Base-by-base conservation (phyloP, 2,329 filamentous ascomycete species). In the Ophiocordyceps polyrhachis-furcata region DNA sequence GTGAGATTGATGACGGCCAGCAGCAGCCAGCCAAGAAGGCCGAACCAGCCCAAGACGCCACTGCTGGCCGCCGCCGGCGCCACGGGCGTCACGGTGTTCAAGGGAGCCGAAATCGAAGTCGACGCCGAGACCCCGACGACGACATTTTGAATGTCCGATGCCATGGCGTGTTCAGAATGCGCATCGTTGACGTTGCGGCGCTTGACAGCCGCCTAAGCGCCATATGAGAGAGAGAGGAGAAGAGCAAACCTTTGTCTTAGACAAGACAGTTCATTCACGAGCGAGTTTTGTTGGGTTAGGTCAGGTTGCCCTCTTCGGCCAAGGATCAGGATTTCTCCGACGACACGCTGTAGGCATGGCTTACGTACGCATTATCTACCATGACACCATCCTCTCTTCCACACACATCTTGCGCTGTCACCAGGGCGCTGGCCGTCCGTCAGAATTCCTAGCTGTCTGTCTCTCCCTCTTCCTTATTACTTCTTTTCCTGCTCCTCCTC, bases 1-100 rank as follows among this genome's bases (percentile, higher is more conserved):
- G 74, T 58, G 38, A 75, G 55, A 45, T 75, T 74, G 46, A 81
- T 60, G 38, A 72, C 55, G 49, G 64, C 66, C 47, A 78, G 58
- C n/a, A 75, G 63, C 50, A 76, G 53, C 56, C 68, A 67, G 19
- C 69, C 74, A 45, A 79, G 59, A 44, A 74, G 57, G 20, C 74
- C 72, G 41, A 79, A 63, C 74, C 74, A 79, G 40, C 73, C 70
- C 15, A 62, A 64, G 3, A 67, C 61, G 49, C 61, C 56, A 28
- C 25, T 28, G 25, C 25, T 28, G 48, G 65, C 60, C 38, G 56
- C 54, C 48, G 59, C 56, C 48, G 59, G 56, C 40, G 58, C 57
- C 46, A 63, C 57, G 49, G 61, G 43, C 52, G 53, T 45, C 23
- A 52, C 49, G n/a, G 54, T 53, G 51, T 51, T 65, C 52, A 70